Evolutionary conservation across 1,284 basidiomycete genomes (phyloP), one percentile per base, ranked within the genome.

Genomic region (Cryptococcus sp.): DNA sequence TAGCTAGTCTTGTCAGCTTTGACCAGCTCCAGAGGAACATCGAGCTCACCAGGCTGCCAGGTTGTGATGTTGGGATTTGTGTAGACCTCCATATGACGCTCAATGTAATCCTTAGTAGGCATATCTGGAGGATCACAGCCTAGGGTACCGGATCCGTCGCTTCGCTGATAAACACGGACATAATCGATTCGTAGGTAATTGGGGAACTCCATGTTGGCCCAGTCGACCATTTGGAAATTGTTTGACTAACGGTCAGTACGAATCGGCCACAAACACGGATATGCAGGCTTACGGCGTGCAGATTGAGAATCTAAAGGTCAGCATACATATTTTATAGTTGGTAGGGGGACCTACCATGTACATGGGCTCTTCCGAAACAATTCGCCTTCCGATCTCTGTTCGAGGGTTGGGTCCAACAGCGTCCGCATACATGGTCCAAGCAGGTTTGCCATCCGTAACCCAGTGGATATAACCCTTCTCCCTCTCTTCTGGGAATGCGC

Each of bases 331-430:
- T 37, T 34, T 22, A n/a, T 25, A 45, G 19, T 14, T 22, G n/a
- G 7, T 4, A 21, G 21, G 16, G 41, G 13, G 21, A 75, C 79
- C 31, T 57, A 84, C 77, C 74, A 81, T 32, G 3, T 61, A 53
- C 67, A 70, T 84, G 3, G 87, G 87, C 64, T 89, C 87, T 64
- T 90, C 86, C 11, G 87, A 77, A 46, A 91, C 81, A 37, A 88
- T 63, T 46, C 89, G 77, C 51, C 82, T 80, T 1, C 77, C 76
- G 19, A 88, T 78, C 50, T 82, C 55, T 0, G 80, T 70, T 1
- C 61, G 65, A 0, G 78, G 46, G 63, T 87, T 85, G 7, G 84
- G 75, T 0, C 75, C 80, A 7, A 87, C 76, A 36, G 84, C 79
- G 0, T 56, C 47, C 0, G 83, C 82, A 7, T 79, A 78, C 60